A percentile compares a stretch with the other conserved stretches of the same genome.
Evolutionary conservation across 2,329 filamentous ascomycete species (phyloP).

Genomic region (Dactylellina drechsleri): DNA sequence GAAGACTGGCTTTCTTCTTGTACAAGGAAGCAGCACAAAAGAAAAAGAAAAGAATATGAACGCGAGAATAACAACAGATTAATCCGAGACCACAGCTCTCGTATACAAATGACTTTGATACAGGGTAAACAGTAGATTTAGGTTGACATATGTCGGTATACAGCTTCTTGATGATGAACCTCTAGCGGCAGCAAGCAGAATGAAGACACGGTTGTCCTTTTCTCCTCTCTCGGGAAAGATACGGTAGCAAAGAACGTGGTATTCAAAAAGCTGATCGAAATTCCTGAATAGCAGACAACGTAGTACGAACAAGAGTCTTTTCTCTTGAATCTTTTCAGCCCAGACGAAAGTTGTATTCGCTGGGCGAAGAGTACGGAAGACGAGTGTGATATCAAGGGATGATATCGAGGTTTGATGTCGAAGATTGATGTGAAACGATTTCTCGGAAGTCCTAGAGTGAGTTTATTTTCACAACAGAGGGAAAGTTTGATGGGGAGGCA

Average conservation of each 20-base stretch:
- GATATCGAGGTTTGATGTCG: slow-evolving; percentile 10
- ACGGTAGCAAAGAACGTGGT: slow-evolving; percentile 44
- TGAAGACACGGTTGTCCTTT: slow-evolving; percentile 42
- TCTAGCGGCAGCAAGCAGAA: slow-evolving; percentile 15
- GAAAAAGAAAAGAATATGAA: slow-evolving; percentile 13
- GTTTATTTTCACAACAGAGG: slow-evolving; percentile 36
- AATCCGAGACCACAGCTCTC: slow-evolving; percentile 38
- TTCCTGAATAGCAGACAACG: slow-evolving; percentile 27
- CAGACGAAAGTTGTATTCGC: slow-evolving; percentile 51
- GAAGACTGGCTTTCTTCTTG: slow-evolving; percentile 52
- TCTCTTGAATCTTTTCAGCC: slow-evolving; percentile 13
- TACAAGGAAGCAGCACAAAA: slow-evolving; percentile 28
- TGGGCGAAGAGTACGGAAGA: slow-evolving; percentile 36
- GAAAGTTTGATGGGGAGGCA: slow-evolving; percentile 30
- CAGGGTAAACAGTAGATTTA: slow-evolving; percentile 13
- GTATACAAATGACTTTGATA: slow-evolving; percentile 48
- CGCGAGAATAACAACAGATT: slow-evolving; percentile 40
- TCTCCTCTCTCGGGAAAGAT: slow-evolving; percentile 21
- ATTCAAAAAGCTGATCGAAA: slow-evolving; percentile 41
- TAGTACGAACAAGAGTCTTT: slow-evolving; percentile 6
- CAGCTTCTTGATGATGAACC: slow-evolving; percentile 14
- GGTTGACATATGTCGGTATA: slow-evolving; percentile 24
- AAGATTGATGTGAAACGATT: slow-evolving; percentile 33
- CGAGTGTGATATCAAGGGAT: background rate
- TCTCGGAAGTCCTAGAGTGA: slow-evolving; percentile 53